Conservation (phyloP, 2,329 filamentous ascomycete species). For the Botrytis aclada region DNA sequence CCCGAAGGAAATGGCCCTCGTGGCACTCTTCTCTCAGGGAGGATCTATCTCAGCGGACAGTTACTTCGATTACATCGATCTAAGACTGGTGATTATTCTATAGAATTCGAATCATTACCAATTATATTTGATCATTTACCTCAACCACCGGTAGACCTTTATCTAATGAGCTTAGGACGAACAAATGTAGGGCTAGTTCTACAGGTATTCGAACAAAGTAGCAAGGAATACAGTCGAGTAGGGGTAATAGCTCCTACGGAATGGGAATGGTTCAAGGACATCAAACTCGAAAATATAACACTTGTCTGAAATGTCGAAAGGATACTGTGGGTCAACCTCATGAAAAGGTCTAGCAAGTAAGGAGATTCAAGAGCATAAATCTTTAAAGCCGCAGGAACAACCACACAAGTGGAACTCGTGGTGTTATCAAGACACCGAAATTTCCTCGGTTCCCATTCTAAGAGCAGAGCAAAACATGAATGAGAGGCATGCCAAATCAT, state of each 20-base stretch:
- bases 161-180: slow-evolving; percentile 4
- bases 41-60: slow-evolving; percentile 7
- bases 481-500: neutral
- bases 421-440: neutral
- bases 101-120: neutral
- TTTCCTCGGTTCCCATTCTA: no score
- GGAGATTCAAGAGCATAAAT: neutral
- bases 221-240: slow-evolving; percentile 8
- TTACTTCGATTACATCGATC: neutral
- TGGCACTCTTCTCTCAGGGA: slow-evolving; percentile 8
- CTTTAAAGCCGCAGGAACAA: neutral
- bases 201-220: neutral
- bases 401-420: neutral
- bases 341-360: neutral
- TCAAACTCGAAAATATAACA: neutral
- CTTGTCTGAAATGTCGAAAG: neutral
- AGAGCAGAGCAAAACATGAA: neutral
- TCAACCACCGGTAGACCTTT: slow-evolving; percentile 12
- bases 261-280: slow-evolving; percentile 16
- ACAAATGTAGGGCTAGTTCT: slow-evolving; percentile 16
- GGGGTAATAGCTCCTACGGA: slow-evolving; percentile 13
- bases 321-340: neutral
- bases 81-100: slow-evolving; percentile 7
- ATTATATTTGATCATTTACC: slow-evolving; percentile 15
- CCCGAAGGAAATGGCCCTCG: slow-evolving; percentile 4